Evolutionary conservation across 257 asterid species (phyloP).

Genomic region (Solanum virginianum): DNA sequence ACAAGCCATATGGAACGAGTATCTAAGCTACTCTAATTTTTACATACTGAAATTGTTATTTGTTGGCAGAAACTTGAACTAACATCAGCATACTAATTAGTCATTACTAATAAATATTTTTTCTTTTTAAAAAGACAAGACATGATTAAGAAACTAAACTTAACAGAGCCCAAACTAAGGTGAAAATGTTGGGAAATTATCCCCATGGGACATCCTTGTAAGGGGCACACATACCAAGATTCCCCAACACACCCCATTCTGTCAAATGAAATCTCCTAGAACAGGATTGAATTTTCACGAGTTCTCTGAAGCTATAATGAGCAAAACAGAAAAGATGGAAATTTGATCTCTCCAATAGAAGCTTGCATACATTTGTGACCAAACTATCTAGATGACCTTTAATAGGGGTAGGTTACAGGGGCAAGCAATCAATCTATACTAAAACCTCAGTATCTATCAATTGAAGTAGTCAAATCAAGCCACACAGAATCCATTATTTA

Average conservation of each 20-base stretch:
- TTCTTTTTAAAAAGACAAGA: not conserved
- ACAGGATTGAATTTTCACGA: not conserved
- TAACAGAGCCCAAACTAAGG: not conserved
- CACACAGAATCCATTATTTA: not conserved
- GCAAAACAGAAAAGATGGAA: not conserved
- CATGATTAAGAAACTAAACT: not conserved
- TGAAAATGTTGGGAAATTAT: not conserved
- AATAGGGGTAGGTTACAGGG: not conserved
- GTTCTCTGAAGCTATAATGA: not conserved
- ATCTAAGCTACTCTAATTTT: not conserved
- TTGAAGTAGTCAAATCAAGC: not conserved
- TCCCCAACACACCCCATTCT: not conserved
- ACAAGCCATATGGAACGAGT: not conserved
- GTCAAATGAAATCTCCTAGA: not conserved
- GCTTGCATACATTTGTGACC: not conserved
- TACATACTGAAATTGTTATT: not conserved
- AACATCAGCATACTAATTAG: not conserved
- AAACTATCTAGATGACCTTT: not conserved
- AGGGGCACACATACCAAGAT: not conserved
- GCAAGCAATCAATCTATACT: not conserved
- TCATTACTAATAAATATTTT: not conserved
- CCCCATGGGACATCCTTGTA: not conserved
- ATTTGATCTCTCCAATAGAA: not conserved
- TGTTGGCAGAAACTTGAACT: not conserved
- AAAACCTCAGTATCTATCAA: not conserved